Base-by-base conservation (phyloP, 345 rosid species). In the Corchorus olitorius region DNA sequence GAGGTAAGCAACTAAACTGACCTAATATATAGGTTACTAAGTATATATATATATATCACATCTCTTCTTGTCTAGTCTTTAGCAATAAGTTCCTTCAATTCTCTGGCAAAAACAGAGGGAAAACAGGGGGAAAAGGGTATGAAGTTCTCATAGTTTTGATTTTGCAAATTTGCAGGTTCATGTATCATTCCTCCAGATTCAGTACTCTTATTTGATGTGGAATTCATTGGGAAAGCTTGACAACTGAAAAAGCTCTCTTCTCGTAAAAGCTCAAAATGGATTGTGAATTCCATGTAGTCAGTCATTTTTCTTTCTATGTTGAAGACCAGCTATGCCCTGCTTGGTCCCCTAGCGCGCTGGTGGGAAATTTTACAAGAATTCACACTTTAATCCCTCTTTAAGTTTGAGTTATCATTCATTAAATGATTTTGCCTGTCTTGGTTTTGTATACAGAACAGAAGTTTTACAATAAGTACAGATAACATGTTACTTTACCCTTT, bases 171-270 rank as follows among this genome's bases (percentile, higher is more conserved):
- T 70, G 87, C 87, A 94, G 98, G 99, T 56, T 93, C 99, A 19
- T 93, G 98, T 63, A 82, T 93, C 33, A 93, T 90, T 77, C 99
- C 99, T 63, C 98, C 98, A 1, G 87, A 86, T 81, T 90, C 96
- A 12, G 89, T 93, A 74, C 98, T 93, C 75, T 58, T 91, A 63
- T 92, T 95, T 65, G 95, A 93, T 63, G 92, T 91, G 69, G 98
- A 94, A 85, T 90, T 84, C 83, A 76, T 95, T 13, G 98, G 98
- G 70, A 91, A 93, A 85, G 87, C 89, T 68, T 89, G 80, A 90
- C 75, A 75, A 19, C n/a, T 6, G 4, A 16, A 20, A 22, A 15
- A 27, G 48, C 20, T 12, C 48, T 68, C 20, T 37, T 22, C 8
- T 46, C 6, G 3, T 34, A 20, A 56, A 56, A 0, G 2, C 34